These are phyloP conservation scores for Sonneratia alba DNA, from an alignment of 345 rosid genomes.

Conservation along the genomic window DNA sequence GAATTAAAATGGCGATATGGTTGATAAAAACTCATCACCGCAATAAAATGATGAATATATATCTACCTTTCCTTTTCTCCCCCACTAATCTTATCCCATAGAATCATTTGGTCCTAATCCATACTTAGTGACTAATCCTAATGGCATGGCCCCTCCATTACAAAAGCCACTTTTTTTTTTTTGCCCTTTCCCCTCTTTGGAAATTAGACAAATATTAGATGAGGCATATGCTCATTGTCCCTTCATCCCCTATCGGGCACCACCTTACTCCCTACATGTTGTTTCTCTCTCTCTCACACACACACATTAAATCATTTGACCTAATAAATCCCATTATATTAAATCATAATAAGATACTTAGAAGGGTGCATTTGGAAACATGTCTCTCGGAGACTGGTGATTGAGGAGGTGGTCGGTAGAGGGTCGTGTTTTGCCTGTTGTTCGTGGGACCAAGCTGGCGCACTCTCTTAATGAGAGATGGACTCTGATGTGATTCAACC, in stretches of 20 bases:
- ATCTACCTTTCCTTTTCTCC: constrained; percentile 4
- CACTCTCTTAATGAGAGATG: not conserved
- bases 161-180: constrained; percentile 25
- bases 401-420: constrained; percentile 21
- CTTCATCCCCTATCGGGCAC: not conserved
- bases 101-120: constrained; percentile 40
- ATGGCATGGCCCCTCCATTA: constrained; percentile 34
- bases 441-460: constrained; percentile 18
- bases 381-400: constrained; percentile 13
- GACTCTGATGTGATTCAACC: not conserved
- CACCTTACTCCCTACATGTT: constrained; percentile 5
- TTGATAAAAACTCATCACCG: too few species aligned
- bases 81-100: constrained; percentile 16
- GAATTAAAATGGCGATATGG: too few species aligned
- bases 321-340: not conserved
- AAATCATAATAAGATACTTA: constrained; percentile 5
- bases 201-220: constrained; percentile 11
- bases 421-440: constrained; percentile 36
- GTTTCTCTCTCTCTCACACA: not conserved
- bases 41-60: not conserved
- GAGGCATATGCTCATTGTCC: constrained; percentile 4
- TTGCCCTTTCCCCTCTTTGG: constrained; percentile 3
- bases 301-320: not conserved
- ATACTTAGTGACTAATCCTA: constrained; percentile 38
- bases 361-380: constrained; percentile 16